Conservation (phyloP, 495 filamentous ascomycete genomes). For the Trichocladium antarcticum region DNA sequence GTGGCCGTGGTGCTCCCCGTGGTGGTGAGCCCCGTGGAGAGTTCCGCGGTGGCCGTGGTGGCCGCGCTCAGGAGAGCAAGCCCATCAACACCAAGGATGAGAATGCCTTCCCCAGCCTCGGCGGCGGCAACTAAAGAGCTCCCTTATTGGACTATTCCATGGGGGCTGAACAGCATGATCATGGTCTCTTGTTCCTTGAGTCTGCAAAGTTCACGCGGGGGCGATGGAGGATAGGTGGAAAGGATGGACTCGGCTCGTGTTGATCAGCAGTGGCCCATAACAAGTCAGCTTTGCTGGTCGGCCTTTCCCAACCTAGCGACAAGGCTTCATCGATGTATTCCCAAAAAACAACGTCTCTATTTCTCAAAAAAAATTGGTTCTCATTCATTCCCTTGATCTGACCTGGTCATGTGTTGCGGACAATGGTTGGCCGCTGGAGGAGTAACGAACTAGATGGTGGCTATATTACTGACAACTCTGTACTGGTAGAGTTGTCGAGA, state of each 20-base stretch:
- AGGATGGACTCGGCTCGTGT: background rate
- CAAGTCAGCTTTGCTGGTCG: too few species aligned
- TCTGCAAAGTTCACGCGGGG: background rate
- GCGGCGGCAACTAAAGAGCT: conserved; percentile 25
- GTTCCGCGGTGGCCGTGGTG: conserved; percentile 22
- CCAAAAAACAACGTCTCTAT: conserved; percentile 4
- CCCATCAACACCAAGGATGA: conserved; percentile 54
- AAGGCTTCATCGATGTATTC: conserved; percentile 1
- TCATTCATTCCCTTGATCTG: background rate
- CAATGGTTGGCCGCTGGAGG: conserved; percentile 9
- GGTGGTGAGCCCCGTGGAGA: conserved; percentile 41
- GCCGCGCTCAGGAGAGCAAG: conserved; percentile 27
- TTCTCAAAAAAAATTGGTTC: conserved; percentile 1
- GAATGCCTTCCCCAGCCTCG: conserved; percentile 64
- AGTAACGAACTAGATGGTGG: background rate
- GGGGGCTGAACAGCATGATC: background rate
- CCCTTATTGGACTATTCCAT: background rate
- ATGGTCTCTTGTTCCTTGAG: background rate
- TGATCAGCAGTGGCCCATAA: background rate
- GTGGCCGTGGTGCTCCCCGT: conserved; percentile 35
- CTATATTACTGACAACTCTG: conserved; percentile 14
- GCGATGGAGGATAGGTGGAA: background rate
- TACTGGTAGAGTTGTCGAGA: conserved; percentile 16
- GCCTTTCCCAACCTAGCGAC: background rate
- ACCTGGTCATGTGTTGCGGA: background rate